Evolutionary conservation across 2,329 filamentous ascomycete species (phyloP), one percentile per base, ranked within the genome.

Genomic region (Colletotrichum somersetense): DNA sequence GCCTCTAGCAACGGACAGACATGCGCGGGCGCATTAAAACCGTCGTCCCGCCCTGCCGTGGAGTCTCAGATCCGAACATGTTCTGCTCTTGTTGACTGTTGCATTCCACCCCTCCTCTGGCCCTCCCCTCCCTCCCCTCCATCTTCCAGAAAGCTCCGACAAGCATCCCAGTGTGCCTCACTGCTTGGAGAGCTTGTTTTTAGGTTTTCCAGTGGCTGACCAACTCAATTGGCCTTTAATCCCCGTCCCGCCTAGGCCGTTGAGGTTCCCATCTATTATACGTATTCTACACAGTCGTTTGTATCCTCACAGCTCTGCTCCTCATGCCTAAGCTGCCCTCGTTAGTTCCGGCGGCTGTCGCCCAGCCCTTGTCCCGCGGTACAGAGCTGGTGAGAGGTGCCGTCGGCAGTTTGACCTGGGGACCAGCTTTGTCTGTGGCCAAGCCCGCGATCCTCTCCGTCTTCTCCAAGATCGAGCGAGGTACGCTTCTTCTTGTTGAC

Each of bases 401-500:
- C 23, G 76, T 88, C 30, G 84, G 85, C 53, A 80, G 82, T 66
- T 76, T 86, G 63, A 85, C 85, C 5, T 88, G 84, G 85, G 81
- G 80, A 0, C 86, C 86, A 1, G 84, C 81, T 12, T 74, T 87
- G 48, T 80, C 83, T 23, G 58, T 87, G 26, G 87, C 86, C 38
- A 86, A 84, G 76, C 79, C 83, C 2, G 80, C 83, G 7, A 81
- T 88, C 30, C 80, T 84, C 52, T 83, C 84, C 2, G 78, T 86
- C 1, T 80, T 89, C 40, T 82, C 82, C 4, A 82, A 81, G 53
- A 86, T 89, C 62, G 81, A 87, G 65, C 74, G 80, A 14, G 87
- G 87, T 20, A 87, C 85, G 0, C 76, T 89, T 23, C 74, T 86
- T 18, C 77, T 89, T 23, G 80, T 85, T 16, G 86, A 89, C 74